Evolutionary conservation across 148 eudicot genomes (phyloP).

Genomic region (Vaccinium darrowii): DNA sequence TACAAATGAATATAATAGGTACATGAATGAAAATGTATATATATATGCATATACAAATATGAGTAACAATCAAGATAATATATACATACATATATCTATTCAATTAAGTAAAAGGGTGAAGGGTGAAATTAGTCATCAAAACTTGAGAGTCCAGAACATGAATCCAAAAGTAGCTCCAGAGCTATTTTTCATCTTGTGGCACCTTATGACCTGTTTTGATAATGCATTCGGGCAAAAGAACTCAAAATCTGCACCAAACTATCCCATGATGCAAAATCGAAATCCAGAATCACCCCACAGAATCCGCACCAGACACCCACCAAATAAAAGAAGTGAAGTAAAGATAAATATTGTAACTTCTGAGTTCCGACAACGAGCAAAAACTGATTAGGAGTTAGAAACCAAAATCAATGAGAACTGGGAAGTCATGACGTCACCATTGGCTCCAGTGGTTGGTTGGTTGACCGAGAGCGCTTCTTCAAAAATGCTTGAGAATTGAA

Average conservation of each 20-base stretch:
- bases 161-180: neutral
- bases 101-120: neutral
- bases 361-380: neutral
- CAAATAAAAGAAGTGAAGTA: neutral
- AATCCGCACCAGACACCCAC: neutral
- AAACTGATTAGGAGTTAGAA: neutral
- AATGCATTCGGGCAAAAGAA: neutral
- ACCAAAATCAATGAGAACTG: neutral
- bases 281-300: neutral
- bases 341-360: neutral
- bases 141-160: neutral
- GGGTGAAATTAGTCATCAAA: neutral
- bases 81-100: neutral
- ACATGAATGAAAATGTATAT: neutral
- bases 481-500: conserved; percentile 93
- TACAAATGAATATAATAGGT: neutral
- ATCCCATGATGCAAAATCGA: neutral
- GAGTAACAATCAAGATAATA: neutral
- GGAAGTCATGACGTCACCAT: conserved; percentile 51
- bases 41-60: too few relatives aligned
- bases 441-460: conserved; percentile 81
- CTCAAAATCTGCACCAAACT: neutral
- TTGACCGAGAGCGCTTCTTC: conserved; percentile 93
- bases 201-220: neutral
- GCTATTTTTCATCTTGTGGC: neutral